A percentile compares a stretch with the other conserved stretches of the same genome.
Conservation (phyloP, 208 protist genomes). For the Wallacemonas sp. region DNA sequence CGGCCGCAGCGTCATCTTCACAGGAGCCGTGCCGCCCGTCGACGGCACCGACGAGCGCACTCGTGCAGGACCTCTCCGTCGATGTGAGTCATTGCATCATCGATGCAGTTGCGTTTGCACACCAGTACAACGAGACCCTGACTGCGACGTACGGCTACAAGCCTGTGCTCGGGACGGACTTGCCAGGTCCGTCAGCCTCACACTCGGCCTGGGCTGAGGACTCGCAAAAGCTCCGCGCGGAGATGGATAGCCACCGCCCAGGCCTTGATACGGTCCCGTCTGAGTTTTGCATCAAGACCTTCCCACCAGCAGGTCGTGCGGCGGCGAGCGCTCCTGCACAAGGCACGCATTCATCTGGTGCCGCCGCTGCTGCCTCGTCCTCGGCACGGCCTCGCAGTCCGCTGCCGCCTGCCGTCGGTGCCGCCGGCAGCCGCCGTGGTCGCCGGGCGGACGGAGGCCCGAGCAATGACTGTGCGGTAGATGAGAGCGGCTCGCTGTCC, state of each 20-base stretch:
- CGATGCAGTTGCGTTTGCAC: conserved; percentile 72
- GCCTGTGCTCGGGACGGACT: conserved; percentile 25
- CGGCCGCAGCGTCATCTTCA: too few relatives aligned
- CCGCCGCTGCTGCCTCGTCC: neutral
- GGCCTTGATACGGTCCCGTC: conserved; percentile 29
- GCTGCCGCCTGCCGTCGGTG: neutral
- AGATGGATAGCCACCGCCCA: conserved; percentile 38
- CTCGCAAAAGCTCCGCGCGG: conserved; percentile 12
- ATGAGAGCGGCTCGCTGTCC: neutral
- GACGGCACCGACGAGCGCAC: neutral
- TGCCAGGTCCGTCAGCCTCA: conserved; percentile 17
- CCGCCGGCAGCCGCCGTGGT: neutral
- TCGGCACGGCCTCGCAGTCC: neutral
- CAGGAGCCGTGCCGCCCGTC: too few relatives aligned
- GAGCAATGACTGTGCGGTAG: neutral
- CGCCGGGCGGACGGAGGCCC: neutral
- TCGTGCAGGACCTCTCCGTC: neutral
- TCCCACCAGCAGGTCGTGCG: conserved; percentile 1
- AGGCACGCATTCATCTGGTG: too few relatives aligned
- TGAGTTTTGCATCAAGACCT: conserved; percentile 20
- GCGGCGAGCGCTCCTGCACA: too few relatives aligned
- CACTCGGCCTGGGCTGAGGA: conserved; percentile 26
- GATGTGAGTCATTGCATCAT: conserved; percentile 45
- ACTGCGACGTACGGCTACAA: conserved; percentile 77
- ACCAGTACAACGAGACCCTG: conserved; percentile 69